Base-by-base conservation (phyloP, 495 filamentous ascomycete species). In the Jackrogersella minutella region DNA sequence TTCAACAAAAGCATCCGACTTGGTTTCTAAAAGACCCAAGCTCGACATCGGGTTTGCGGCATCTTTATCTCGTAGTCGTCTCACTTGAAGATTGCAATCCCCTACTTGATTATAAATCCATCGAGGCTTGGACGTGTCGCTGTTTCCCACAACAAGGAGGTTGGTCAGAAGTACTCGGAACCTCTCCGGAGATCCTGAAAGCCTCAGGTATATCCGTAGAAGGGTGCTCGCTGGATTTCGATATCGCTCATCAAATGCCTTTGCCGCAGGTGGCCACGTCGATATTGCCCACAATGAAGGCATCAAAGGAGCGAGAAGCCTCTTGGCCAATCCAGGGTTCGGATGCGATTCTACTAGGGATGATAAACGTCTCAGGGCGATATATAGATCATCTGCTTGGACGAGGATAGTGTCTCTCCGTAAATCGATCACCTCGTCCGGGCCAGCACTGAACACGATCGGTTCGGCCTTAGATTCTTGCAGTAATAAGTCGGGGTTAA, bases 281-380 rank as follows among this genome's bases (percentile, higher is more conserved):
- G 84, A 76, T 30, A 93, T 70, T 2, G 87, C 84, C 91, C 90
- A 93, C 1, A 93, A 77, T 0, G 87, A 84, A n/a, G 90, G 78
- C 19, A 90, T 72, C 36, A 91, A 75, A 0, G 86, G 90, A 30
- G 80, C 77, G 5, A 93, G 73, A 3, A 93, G 74, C 58, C 91
- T 81, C 71, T 88, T 92, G 14, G 86, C 84, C n/a, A 95, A 77
- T 0, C 87, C 86, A 2, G 90, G 88, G 63, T 93, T 89, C 0
- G 90, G 88, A 74, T 91, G 90, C 9, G 90, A 87, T 22, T 85
- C 75, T 1, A 88, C 69, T 5, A 95, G 73, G 5, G 78, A 77
- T 28, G 77, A 78, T 5, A 95, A 63, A 13, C 90, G 84, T 16
- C 80, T 76, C 6, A 95, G 52, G 5, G 86, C 84, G 14, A 67